Base-by-base conservation (phyloP, 73 alveolate species). In the Effrenium voratum region DNA sequence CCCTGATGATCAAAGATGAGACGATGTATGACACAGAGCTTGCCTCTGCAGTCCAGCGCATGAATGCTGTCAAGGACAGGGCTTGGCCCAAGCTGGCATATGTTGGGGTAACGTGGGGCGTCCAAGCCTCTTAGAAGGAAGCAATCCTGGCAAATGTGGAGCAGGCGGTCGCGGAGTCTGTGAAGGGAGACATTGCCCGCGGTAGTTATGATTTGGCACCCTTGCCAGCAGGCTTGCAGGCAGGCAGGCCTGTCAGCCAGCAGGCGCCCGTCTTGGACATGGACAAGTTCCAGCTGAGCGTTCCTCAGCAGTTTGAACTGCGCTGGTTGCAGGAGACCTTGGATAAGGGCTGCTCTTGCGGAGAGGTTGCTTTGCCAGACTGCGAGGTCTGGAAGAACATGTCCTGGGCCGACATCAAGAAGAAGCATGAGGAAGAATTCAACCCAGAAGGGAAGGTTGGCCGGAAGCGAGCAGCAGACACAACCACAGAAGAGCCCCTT, bases 11-110 rank as follows among this genome's bases (percentile, higher is more conserved):
- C 16, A 15, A 43, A 0, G 88, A 77, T 40, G 60, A 22, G 40
- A 12, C 88, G 16, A 12, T 13, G 26, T 77, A 77, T 26, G 88
- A 77, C 43, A n/a, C 88, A 13, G 88, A 77, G 88, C 63, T 77
- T 12, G 60, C 63, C n/a, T n/a, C n/a, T n/a, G n/a, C n/a, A n/a
- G n/a, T n/a, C n/a, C n/a, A n/a, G n/a, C n/a, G n/a, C n/a, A n/a
- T n/a, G 63, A 44, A 77, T 63, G 77, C 77, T 38, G 5, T 13
- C 40, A 63, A 63, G 77, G 28, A 19, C 41, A 63, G 28, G 77
- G 28, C 77, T 28, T 63, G 77, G 77, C 77, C 77, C 19, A n/a
- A n/a, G n/a, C n/a, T n/a, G n/a, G n/a, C n/a, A n/a, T n/a, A n/a
- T n/a, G n/a, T n/a, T n/a, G n/a, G n/a, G n/a, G n/a, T n/a, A n/a